Evolutionary conservation across 495 filamentous ascomycete species (phyloP).

Genomic region (Bathelium albidoporum): DNA sequence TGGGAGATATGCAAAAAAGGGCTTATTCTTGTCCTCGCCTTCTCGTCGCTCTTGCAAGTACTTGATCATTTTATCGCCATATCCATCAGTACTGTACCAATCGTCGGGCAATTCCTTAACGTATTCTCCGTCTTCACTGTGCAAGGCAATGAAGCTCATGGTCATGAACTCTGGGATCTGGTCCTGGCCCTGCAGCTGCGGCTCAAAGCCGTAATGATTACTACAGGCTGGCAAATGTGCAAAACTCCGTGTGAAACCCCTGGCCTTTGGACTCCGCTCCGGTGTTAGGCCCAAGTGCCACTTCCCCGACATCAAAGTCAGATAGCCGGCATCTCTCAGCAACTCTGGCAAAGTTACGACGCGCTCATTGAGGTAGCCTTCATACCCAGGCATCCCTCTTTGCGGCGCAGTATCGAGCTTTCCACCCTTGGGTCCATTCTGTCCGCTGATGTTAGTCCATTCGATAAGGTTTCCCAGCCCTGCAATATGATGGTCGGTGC

Average conservation of each 20-base stretch:
- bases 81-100: slow-evolving; percentile 35
- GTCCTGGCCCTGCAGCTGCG: slow-evolving; percentile 32
- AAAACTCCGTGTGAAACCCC: slow-evolving; percentile 34
- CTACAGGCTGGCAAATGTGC: slow-evolving; percentile 46
- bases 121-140: slow-evolving; percentile 50
- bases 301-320: slow-evolving; percentile 53
- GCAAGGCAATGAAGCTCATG: slow-evolving; percentile 38
- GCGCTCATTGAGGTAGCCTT: slow-evolving; percentile 53
- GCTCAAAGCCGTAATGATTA: slow-evolving; percentile 55
- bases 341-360: slow-evolving; percentile 54
- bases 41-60: slow-evolving; percentile 40
- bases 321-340: slow-evolving; percentile 51
- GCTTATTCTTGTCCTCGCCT: slow-evolving; percentile 29
- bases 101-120: slow-evolving; percentile 38
- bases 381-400: slow-evolving; percentile 50
- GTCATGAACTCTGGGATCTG: slow-evolving; percentile 28
- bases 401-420: slow-evolving; percentile 28
- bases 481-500: slow-evolving; percentile 45
- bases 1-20: slow-evolving; percentile 37
- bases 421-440: slow-evolving; percentile 30
- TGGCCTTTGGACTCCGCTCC: slow-evolving; percentile 19
- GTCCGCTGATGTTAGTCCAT: slow-evolving; percentile 26
- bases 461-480: slow-evolving; percentile 40
- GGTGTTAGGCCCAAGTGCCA: slow-evolving; percentile 38
- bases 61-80: slow-evolving; percentile 31